phyloP scores from a whole-genome alignment of 2,329 filamentous ascomycete species.

The Botrytis medusae region DNA sequence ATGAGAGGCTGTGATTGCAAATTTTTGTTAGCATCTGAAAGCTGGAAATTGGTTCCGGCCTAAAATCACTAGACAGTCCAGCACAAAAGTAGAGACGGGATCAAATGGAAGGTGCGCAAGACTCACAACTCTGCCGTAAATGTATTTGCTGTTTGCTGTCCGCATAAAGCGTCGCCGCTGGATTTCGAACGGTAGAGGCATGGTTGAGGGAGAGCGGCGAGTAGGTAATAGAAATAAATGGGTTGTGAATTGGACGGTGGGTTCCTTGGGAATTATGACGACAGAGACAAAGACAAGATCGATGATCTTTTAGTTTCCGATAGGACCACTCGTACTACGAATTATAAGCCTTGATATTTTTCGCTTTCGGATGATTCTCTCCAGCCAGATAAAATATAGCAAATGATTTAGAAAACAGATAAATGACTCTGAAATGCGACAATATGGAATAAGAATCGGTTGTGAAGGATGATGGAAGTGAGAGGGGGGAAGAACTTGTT shows the following conservation, averaged over 20 bases:
- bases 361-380: not conserved
- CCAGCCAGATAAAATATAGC: not conserved
- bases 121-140: conserved; percentile 72
- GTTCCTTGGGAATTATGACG: conserved; percentile 16
- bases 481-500: not conserved
- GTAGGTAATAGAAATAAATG: conserved; percentile 1
- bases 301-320: conserved; percentile 3
- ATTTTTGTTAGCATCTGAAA: conserved; percentile 7
- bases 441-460: not conserved
- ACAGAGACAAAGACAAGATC: conserved; percentile 17
- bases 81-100: not conserved
- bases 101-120: conserved; percentile 9
- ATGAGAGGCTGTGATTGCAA: conserved; percentile 69
- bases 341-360: not conserved
- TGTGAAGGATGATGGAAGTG: not conserved
- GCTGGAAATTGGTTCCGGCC: not conserved
- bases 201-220: conserved; percentile 38
- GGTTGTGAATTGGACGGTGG: conserved; percentile 1
- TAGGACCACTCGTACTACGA: not conserved
- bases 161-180: conserved; percentile 61
- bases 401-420: not conserved
- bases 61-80: not conserved
- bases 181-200: conserved; percentile 55
- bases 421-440: not conserved
- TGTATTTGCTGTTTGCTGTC: conserved; percentile 68